Base-by-base conservation (phyloP, 768 basidiomycete species). In the Hericium coralloides region DNA sequence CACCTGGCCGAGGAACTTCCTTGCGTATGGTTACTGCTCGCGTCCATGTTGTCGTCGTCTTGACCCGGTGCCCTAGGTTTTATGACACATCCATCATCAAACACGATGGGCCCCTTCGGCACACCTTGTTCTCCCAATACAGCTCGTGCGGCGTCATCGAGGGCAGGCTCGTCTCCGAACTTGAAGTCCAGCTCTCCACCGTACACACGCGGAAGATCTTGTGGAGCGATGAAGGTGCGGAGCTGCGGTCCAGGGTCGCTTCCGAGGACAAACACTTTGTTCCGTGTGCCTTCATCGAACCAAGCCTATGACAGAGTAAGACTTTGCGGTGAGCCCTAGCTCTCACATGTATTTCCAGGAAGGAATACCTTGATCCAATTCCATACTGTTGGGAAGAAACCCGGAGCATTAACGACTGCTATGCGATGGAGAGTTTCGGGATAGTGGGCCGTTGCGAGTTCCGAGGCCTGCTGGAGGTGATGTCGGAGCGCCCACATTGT, bases 341-440 rank as follows among this genome's bases (percentile, higher is more conserved):
- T 31, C 31, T 31, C 8, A 6, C 31, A 31, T 8, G 10, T 31
- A 31, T 31, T 31, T 31, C 2, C 10, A 9, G 31, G 10, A 31
- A 8, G 31, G 31, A 31, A 41, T 57, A 83, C 85, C 75, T 88
- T 89, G 66, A 92, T 76, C 90, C 90, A 92, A 36, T 77, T 78
- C 90, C 90, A 93, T 10, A 92, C 74, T 2, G 84, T 88, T 2
- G 85, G 80, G 69, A 93, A 93, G 74, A 91, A 93, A 0, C 81
- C 74, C 0, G 92, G 91, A 0, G 89, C 83, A 61, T 92, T 92
- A 55, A 93, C 83, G 55, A 93, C 70, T 12, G 76, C 83, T 62
- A 85, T 80, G 38, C 78, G 76, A 62, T 78, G 73, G 43, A 91
- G 72, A 0, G 88, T 89, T 68, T 92, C 90, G 1, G 90, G 89